Evolutionary conservation across 805 yeast species (phyloP).

Genomic region (Zygoascus ofunaensis): DNA sequence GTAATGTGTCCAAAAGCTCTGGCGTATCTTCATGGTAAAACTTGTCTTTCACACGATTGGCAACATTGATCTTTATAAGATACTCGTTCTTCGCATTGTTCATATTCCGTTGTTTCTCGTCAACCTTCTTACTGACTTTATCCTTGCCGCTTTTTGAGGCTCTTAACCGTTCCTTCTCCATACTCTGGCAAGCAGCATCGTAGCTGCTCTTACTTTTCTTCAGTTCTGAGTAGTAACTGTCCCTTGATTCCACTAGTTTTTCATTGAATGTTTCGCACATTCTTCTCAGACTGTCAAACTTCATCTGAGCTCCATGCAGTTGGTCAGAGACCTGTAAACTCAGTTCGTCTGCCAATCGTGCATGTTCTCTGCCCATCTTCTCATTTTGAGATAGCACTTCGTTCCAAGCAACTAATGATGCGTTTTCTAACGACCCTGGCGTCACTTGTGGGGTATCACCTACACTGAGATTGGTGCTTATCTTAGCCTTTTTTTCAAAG

Average conservation of each 20-base stretch:
- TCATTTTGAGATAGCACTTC: constrained; percentile 81
- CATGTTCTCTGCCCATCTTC: constrained; percentile 58
- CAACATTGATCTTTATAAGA: constrained; percentile 67
- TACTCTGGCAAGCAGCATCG: constrained; percentile 67
- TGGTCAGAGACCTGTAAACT: constrained; percentile 53
- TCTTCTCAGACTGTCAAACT: constrained; percentile 45
- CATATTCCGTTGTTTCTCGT: constrained; percentile 70
- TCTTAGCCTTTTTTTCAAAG: constrained; percentile 65
- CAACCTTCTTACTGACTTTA: constrained; percentile 39
- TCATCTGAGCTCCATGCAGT: constrained; percentile 42
- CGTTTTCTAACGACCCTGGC: constrained; percentile 90
- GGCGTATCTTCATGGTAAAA: constrained; percentile 90
- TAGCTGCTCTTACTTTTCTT: constrained; percentile 63
- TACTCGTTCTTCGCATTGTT: constrained; percentile 79
- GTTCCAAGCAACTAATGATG: constrained; percentile 82
- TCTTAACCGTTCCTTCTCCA: constrained; percentile 74
- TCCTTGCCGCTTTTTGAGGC: constrained; percentile 41
- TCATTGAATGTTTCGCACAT: constrained; percentile 52
- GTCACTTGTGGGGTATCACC: constrained; percentile 88
- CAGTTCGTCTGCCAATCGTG: constrained; percentile 50
- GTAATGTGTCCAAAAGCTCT: constrained; percentile 73
- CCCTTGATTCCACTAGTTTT: constrained; percentile 42
- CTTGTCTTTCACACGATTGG: constrained; percentile 88
- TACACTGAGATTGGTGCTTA: constrained; percentile 61
- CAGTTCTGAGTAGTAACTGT: constrained; percentile 45